A percentile compares a stretch with the other conserved stretches of the same genome.
Evolutionary conservation across 75 land plant species (phyloP).

Genomic region (Azolla pinnata): DNA sequence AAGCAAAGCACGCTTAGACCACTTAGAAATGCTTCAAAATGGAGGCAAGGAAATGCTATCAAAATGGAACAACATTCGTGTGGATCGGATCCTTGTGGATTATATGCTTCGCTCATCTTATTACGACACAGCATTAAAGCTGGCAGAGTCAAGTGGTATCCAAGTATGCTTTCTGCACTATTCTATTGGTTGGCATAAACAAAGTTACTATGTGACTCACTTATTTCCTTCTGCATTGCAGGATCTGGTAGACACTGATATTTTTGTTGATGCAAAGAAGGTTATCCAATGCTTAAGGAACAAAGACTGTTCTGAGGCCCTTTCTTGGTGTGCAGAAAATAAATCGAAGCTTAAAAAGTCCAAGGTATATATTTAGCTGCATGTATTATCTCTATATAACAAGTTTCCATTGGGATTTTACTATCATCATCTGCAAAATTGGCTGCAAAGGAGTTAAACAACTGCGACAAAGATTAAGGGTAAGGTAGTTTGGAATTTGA

Average conservation of each 20-base stretch:
- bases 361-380: no score
- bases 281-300: constrained; percentile 78
- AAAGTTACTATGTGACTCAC: no score
- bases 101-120: constrained; percentile 89
- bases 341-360: constrained; percentile 87
- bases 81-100: constrained; percentile 83
- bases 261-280: constrained; percentile 85
- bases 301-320: constrained; percentile 81
- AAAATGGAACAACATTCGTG: constrained; percentile 53
- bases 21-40: constrained; percentile 49
- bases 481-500: no score
- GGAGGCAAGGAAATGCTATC: constrained; percentile 37
- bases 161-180: no score
- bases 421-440: no score
- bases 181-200: no score
- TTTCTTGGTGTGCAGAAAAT: constrained; percentile 97
- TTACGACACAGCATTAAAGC: constrained; percentile 68
- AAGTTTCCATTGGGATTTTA: no score
- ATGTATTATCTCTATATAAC: no score
- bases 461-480: no score
- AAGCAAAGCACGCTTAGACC: constrained; percentile 73
- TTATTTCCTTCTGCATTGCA: constrained; percentile 17
- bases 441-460: no score
- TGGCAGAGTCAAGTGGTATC: constrained; percentile 56
- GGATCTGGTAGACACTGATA: constrained; percentile 97